Evolutionary conservation across 2,329 filamentous ascomycete genomes (phyloP).

Genomic region (Pseudogymnoascus sp.): DNA sequence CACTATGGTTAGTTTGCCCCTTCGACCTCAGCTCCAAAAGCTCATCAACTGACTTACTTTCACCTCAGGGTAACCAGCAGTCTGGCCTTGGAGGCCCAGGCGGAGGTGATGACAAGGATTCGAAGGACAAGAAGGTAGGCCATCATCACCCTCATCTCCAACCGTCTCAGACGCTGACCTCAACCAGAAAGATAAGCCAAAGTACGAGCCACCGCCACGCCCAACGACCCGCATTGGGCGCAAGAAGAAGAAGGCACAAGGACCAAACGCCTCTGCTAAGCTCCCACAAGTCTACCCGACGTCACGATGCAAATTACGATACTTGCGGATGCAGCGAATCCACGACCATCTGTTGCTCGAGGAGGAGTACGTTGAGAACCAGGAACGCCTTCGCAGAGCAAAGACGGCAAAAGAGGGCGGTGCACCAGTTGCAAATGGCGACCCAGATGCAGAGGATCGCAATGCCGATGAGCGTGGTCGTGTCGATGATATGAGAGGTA

Average conservation of each 20-base stretch:
- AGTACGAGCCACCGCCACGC: constrained; percentile 97
- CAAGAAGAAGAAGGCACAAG: constrained; percentile 95
- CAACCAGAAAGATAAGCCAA: constrained; percentile 93
- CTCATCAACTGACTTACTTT: background rate
- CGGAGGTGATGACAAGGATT: constrained; percentile 69
- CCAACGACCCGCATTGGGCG: constrained; percentile 94
- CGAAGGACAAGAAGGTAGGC: constrained; percentile 87
- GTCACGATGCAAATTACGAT: constrained; percentile 92
- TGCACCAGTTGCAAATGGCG: constrained; percentile 50
- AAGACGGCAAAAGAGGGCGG: constrained; percentile 70
- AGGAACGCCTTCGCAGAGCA: constrained; percentile 88
- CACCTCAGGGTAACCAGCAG: constrained; percentile 35
- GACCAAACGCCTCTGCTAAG: constrained; percentile 90
- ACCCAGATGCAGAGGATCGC: constrained; percentile 69
- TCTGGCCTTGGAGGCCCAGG: constrained; percentile 25
- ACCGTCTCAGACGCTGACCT: background rate
- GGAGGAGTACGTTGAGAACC: constrained; percentile 98
- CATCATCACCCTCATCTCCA: background rate
- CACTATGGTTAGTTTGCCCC: constrained; percentile 10
- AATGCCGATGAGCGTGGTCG: constrained; percentile 91
- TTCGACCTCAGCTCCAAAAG: background rate
- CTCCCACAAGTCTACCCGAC: constrained; percentile 91
- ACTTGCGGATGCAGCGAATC: constrained; percentile 95
- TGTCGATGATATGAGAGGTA: constrained; percentile 97
- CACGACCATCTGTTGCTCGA: constrained; percentile 95